Evolutionary conservation across 176 grass and related monocot genomes (phyloP).

Genomic region (Lolium perenne): DNA sequence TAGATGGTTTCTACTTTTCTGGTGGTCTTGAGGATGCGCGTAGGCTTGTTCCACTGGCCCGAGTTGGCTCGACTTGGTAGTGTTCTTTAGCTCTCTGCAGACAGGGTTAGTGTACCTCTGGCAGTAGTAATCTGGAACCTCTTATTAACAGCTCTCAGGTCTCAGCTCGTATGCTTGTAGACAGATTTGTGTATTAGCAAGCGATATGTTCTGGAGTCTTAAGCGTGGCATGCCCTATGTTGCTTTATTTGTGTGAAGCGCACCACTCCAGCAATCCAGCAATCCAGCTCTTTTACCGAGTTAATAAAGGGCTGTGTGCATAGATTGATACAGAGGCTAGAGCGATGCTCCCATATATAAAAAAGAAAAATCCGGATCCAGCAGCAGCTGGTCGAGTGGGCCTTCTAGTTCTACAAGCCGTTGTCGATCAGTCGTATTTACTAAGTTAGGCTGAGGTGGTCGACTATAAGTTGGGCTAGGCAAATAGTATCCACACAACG

Average conservation of each 20-base stretch:
- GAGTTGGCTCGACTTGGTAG: constrained; percentile 44
- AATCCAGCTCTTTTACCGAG: too few species aligned
- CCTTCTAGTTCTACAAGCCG: too few species aligned
- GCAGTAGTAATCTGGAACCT: constrained; percentile 17
- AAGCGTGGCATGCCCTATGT: not conserved
- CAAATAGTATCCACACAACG: too few species aligned
- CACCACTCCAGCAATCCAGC: too few species aligned
- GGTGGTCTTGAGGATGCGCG: not conserved
- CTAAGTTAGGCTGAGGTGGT: too few species aligned
- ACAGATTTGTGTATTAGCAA: constrained; percentile 30
- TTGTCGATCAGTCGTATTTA: too few species aligned
- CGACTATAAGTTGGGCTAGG: too few species aligned
- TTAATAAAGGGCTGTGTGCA: too few species aligned
- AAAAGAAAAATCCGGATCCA: too few species aligned
- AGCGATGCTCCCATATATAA: too few species aligned
- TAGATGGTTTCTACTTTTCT: constrained; percentile 28
- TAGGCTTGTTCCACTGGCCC: constrained; percentile 37
- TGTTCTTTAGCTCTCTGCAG: not conserved
- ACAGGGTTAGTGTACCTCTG: constrained; percentile 18
- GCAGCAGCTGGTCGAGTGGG: too few species aligned
- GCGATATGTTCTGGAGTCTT: not conserved
- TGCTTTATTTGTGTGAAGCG: not conserved
- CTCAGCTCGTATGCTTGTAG: not conserved
- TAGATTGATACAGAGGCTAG: too few species aligned
- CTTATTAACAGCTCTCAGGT: not conserved